Base-by-base conservation (phyloP, 139 green algal species). In the Chlorella vulgaris region DNA sequence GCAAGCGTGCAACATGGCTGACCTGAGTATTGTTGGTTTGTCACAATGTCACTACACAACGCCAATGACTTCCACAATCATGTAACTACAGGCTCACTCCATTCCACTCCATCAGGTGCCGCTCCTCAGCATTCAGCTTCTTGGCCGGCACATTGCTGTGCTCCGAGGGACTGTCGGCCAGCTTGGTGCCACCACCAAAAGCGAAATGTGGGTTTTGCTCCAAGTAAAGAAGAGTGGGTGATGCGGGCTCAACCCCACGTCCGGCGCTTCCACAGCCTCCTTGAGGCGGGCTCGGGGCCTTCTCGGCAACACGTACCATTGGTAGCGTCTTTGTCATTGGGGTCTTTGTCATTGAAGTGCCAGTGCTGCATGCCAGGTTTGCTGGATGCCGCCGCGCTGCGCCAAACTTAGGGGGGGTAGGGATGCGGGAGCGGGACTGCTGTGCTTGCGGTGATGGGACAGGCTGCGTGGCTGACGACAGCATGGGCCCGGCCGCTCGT, bases 201-300 rank as follows among this genome's bases (percentile, higher is more conserved):
- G 63, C 78, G 24, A 83, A 66, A 21, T 83, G 61, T 5, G 78
- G 78, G 50, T 83, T 60, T 63, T 83, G 66, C 78, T 77, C 76
- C n/a, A n/a, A n/a, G n/a, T n/a, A n/a, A n/a, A n/a, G n/a, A n/a
- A n/a, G n/a, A n/a, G n/a, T n/a, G n/a, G n/a, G n/a, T n/a, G n/a
- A n/a, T n/a, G n/a, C n/a, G n/a, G n/a, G n/a, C n/a, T n/a, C n/a
- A n/a, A n/a, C n/a, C n/a, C n/a, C n/a, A n/a, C n/a, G n/a, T n/a
- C n/a, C n/a, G n/a, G n/a, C n/a, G n/a, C n/a, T n/a, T n/a, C n/a
- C n/a, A n/a, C n/a, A n/a, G n/a, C n/a, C n/a, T n/a, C n/a, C n/a
- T n/a, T n/a, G n/a, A n/a, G n/a, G n/a, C n/a, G n/a, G n/a, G n/a
- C n/a, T n/a, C n/a, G n/a, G n/a, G n/a, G n/a, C n/a, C n/a, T n/a